phyloP scores from a whole-genome alignment of 441 rosid genomes.

The Populus tomentosa region DNA sequence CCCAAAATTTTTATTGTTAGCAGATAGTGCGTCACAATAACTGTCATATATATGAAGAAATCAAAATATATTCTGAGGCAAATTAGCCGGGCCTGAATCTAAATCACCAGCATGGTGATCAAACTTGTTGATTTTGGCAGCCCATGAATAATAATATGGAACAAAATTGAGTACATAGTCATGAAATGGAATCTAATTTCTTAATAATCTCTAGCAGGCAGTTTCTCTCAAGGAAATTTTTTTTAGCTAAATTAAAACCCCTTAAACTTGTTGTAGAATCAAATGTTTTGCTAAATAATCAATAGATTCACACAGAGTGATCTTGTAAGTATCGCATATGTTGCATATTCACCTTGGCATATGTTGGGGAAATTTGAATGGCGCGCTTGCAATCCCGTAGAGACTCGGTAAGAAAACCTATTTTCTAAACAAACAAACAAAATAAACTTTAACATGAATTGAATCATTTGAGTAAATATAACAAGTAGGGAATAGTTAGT shows the following conservation, averaged over 20 bases:
- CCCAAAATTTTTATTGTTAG: background rate
- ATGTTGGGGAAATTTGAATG: conserved; percentile 56
- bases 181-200: background rate
- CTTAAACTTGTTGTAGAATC: background rate
- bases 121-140: background rate
- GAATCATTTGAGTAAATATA: background rate
- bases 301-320: background rate
- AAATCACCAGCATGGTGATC: background rate
- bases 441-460: background rate
- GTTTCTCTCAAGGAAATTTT: background rate
- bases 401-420: conserved; percentile 52
- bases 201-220: background rate
- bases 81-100: background rate
- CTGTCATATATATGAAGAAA: background rate
- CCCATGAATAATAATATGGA: background rate
- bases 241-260: background rate
- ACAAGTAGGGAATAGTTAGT: background rate
- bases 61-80: background rate
- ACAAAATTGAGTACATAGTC: background rate
- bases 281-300: background rate
- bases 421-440: conserved; percentile 38
- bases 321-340: background rate
- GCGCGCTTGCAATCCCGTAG: conserved; percentile 73
- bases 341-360: conserved; percentile 55
- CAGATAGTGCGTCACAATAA: background rate